phyloP scores from a whole-genome alignment of 148 eudicot genomes.

The Arbutus unedo region DNA sequence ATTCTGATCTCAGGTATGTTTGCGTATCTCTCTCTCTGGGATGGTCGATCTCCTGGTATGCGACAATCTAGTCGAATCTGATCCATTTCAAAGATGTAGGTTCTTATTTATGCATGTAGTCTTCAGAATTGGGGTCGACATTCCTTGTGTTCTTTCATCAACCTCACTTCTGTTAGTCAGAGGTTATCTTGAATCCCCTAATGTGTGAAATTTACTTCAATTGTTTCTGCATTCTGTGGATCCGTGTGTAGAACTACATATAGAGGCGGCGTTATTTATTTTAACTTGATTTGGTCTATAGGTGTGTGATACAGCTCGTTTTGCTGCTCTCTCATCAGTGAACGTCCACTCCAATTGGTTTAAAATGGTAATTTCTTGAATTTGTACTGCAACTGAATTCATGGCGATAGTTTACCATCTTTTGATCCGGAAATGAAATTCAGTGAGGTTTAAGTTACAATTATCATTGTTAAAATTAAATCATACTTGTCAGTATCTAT shows the following conservation, averaged over 20 bases:
- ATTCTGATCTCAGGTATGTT: constrained; percentile 11
- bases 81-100: background rate
- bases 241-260: background rate
- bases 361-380: constrained; percentile 11
- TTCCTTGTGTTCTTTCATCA: background rate
- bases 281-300: background rate
- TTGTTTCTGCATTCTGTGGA: background rate
- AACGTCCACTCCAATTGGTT: background rate
- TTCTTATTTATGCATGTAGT: too few species aligned
- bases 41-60: background rate
- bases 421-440: too few species aligned
- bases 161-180: background rate
- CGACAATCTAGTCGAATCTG: background rate
- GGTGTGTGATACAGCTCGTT: background rate
- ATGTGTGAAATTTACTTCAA: background rate
- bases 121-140: too few species aligned
- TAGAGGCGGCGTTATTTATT: background rate
- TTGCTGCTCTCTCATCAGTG: background rate
- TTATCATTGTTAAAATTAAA: background rate
- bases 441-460: background rate
- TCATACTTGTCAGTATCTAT: background rate
- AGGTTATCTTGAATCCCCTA: background rate
- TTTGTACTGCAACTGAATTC: background rate
- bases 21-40: background rate
- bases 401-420: too few species aligned